phyloP scores from a whole-genome alignment of 148 eudicot species.

The Gaultheria prostrata region DNA sequence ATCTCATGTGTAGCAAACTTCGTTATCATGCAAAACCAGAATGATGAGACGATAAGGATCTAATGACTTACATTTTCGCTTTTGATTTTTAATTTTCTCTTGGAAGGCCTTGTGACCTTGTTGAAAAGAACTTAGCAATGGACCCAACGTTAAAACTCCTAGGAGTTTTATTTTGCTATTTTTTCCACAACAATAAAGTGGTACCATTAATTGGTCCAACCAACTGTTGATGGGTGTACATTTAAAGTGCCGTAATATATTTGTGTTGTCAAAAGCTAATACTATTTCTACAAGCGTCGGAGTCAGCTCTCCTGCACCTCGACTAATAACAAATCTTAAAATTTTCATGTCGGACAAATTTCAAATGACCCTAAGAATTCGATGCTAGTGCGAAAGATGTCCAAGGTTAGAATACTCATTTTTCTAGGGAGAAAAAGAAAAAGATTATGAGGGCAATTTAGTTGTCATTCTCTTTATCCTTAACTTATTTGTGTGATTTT shows the following conservation, averaged over 20 bases:
- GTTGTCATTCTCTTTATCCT: too few species aligned
- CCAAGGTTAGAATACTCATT: neutral
- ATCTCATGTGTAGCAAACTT: too few species aligned
- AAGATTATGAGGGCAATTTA: neutral
- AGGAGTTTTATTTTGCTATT: too few species aligned
- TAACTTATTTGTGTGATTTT: too few species aligned
- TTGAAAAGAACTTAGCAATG: too few species aligned
- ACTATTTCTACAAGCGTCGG: too few species aligned
- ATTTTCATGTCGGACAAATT: neutral
- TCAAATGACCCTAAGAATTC: neutral
- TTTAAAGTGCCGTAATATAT: neutral
- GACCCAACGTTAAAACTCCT: too few species aligned
- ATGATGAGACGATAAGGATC: neutral
- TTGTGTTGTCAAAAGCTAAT: too few species aligned
- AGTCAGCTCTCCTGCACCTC: neutral
- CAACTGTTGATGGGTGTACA: neutral
- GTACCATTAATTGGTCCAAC: neutral
- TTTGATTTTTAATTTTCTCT: too few species aligned
- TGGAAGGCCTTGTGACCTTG: too few species aligned
- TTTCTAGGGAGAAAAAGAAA: neutral
- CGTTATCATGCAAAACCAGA: neutral
- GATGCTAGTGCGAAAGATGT: neutral
- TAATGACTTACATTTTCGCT: neutral
- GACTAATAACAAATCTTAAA: neutral
- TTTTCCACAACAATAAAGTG: neutral